Evolutionary conservation across 257 asterid genomes (phyloP), one percentile per base, ranked within the genome.

Genomic region (Pogostemon cablin): DNA sequence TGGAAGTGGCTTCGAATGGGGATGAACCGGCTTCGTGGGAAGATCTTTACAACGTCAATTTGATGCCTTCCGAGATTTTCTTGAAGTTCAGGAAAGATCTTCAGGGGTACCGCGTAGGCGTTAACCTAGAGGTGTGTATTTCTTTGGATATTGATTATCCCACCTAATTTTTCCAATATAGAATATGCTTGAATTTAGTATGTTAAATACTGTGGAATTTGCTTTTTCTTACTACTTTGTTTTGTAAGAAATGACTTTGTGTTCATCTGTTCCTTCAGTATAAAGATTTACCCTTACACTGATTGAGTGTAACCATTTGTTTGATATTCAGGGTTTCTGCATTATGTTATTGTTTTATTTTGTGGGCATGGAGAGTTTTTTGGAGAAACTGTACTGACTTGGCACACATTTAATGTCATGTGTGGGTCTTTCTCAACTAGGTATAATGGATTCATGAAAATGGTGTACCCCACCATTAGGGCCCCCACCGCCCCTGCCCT

Each of bases 51-150:
- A 95, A 83, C 71, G 75, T 91, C 59, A 89, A 89, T 86, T 85
- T 95, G 83, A 78, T 95, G 86, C 98, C 99, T 41, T 83, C 95
- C 0, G 96, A 95, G 83, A 72, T 95, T 62, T 89, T 91, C 74
- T 69, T 89, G 55, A 91, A 95, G 84, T 91, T 95, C 71, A 78
- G 99, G 60, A 95, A 81, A 81, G 87, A 91, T 79, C 65, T 81
- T 54, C 88, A 91, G 79, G 95, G 96, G 35, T 77, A 78, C 73
- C 98, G 98, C 25, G 78, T 88, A 54, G 98, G 99, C 65, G 80
- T 91, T 75, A 95, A 95, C 77, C 72, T 91, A 71, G 97, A 91
- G 99, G 98, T 91, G 75, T 56, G 64, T 48, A 20, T 62, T 60
- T 59, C 40, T 1, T 20, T 49, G 35, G 3, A 9, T 8, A 65